These are phyloP conservation scores for Aspergillus sclerotialis DNA, from an alignment of 2,329 filamentous ascomycete species.

Conservation along the genomic window DNA sequence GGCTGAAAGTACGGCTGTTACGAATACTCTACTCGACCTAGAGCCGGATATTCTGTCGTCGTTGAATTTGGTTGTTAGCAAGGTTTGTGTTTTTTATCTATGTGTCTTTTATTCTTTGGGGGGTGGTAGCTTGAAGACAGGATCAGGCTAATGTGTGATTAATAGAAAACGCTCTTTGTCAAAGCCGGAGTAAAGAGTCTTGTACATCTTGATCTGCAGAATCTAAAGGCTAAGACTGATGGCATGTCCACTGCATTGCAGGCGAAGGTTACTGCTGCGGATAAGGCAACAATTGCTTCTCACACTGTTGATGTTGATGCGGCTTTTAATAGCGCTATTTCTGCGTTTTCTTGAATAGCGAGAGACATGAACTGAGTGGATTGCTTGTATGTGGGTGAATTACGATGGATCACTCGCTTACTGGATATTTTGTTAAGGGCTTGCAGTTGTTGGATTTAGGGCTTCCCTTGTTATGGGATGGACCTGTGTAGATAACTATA, in stretches of 20 bases:
- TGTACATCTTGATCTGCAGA: constrained; percentile 1
- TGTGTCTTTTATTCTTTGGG: background rate
- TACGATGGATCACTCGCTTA: too few relatives aligned
- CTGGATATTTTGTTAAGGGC: too few relatives aligned
- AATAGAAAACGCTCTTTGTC: constrained; percentile 5
- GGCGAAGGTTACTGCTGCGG: constrained; percentile 4
- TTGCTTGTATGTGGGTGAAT: too few relatives aligned
- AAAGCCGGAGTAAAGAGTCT: constrained; percentile 2
- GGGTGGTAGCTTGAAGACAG: background rate
- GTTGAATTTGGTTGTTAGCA: constrained; percentile 3
- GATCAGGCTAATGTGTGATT: background rate
- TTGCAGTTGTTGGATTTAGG: too few relatives aligned
- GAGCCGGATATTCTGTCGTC: constrained; percentile 5
- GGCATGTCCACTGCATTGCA: constrained; percentile 2
- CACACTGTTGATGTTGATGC: constrained; percentile 4
- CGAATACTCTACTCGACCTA: constrained; percentile 2
- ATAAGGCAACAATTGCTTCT: constrained; percentile 2
- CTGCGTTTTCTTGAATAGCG: constrained; percentile 2
- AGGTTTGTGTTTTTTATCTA: constrained; percentile 1
- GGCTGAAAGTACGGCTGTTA: constrained; percentile 5
- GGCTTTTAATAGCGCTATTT: constrained; percentile 5
- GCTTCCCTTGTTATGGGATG: too few relatives aligned
- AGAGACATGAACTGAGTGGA: too few relatives aligned
- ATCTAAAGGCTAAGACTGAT: constrained; percentile 4
- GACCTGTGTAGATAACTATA: too few relatives aligned